Evolutionary conservation across 2,329 filamentous ascomycete genomes (phyloP).

Genomic region (Coniosporium tulheliwenetii): DNA sequence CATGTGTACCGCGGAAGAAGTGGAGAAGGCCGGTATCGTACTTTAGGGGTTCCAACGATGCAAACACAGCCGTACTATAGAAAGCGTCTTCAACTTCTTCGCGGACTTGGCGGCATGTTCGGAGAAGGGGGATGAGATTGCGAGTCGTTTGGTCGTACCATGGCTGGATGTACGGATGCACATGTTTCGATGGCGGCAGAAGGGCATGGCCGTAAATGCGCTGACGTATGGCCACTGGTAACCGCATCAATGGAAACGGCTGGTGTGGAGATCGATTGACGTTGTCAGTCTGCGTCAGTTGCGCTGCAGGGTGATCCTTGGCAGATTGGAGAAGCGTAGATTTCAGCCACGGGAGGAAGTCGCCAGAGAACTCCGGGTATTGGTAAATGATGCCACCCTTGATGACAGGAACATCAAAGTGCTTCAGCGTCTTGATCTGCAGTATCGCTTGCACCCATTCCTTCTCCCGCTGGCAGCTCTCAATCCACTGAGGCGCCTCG

Average conservation of each 20-base stretch:
- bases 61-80: neutral
- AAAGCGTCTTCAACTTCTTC: neutral
- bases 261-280: no score
- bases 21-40: neutral
- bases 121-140: neutral
- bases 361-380: neutral
- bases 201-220: neutral
- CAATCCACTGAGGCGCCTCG: neutral
- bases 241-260: neutral
- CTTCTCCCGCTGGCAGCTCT: slow-evolving; percentile 1
- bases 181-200: neutral
- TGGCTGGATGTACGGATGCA: neutral
- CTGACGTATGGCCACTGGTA: neutral
- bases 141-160: neutral
- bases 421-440: slow-evolving; percentile 1
- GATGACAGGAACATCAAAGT: slow-evolving; percentile 1
- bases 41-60: neutral
- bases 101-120: neutral
- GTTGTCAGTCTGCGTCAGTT: neutral
- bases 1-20: no score
- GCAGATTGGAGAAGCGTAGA: neutral
- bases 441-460: slow-evolving; percentile 2
- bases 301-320: neutral
- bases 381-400: neutral
- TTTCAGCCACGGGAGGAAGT: neutral